phyloP scores from a whole-genome alignment of 2,329 filamentous ascomycete species.

The Emergomyces pasteurianus region DNA sequence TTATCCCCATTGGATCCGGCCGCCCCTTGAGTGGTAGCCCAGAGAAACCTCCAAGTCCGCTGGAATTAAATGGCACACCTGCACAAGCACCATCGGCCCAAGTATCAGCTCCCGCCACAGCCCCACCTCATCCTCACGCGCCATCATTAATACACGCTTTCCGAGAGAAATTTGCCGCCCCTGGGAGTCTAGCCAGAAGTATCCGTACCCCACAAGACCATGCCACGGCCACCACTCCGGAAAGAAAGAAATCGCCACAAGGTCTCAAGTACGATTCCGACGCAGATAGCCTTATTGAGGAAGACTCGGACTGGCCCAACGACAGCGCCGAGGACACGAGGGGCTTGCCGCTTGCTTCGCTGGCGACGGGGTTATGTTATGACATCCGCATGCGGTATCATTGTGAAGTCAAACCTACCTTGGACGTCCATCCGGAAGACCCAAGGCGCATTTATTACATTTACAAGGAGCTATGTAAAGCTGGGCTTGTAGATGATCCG shows the following conservation, averaged over 20 bases:
- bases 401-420: slow-evolving; percentile 59
- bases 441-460: slow-evolving; percentile 86
- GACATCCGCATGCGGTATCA: slow-evolving; percentile 95
- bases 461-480: slow-evolving; percentile 74
- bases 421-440: slow-evolving; percentile 84
- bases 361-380: slow-evolving; percentile 72
- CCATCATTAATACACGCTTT: slow-evolving; percentile 9
- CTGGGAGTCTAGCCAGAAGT: slow-evolving; percentile 7
- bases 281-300: slow-evolving; percentile 25
- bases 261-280: slow-evolving; percentile 5
- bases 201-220: slow-evolving; percentile 7
- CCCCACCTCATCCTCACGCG: neutral
- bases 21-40: slow-evolving; percentile 9
- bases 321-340: slow-evolving; percentile 24
- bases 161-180: slow-evolving; percentile 13
- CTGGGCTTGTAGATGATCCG: slow-evolving; percentile 59
- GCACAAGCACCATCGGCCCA: neutral
- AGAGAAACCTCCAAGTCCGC: slow-evolving; percentile 9
- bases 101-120: neutral
- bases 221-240: neutral
- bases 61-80: slow-evolving; percentile 11
- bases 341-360: slow-evolving; percentile 35
- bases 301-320: slow-evolving; percentile 32
- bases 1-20: slow-evolving; percentile 11
- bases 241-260: neutral